A percentile compares a stretch with the other conserved stretches of the same genome.
Conservation (phyloP, 2,329 filamentous ascomycete genomes). For the Elsinoe ampelina region DNA sequence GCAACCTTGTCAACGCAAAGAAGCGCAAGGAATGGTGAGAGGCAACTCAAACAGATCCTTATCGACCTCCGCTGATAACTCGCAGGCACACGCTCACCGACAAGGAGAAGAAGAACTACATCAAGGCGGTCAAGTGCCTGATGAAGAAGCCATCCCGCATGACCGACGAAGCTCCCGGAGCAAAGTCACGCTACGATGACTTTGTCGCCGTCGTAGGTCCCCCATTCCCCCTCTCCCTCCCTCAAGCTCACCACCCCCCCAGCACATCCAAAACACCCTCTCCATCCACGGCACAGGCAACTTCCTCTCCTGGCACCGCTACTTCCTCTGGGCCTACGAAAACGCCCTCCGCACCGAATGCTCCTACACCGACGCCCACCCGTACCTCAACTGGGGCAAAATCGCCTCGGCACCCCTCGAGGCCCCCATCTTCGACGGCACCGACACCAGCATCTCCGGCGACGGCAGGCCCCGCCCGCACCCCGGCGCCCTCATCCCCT, state of each 20-base stretch:
- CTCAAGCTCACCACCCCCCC: not conserved
- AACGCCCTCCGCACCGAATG: constrained; percentile 34
- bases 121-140: constrained; percentile 26
- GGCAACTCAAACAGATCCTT: not conserved
- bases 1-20: not conserved
- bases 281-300: constrained; percentile 21
- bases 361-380: constrained; percentile 34
- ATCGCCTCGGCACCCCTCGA: constrained; percentile 35
- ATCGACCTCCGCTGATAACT: too few species aligned
- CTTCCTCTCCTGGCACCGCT: constrained; percentile 31
- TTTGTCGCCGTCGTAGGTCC: constrained; percentile 19
- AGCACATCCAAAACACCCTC: constrained; percentile 22
- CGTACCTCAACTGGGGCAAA: constrained; percentile 46
- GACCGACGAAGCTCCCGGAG: constrained; percentile 19
- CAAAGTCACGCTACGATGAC: constrained; percentile 24
- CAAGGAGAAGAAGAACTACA: constrained; percentile 23
- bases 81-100: constrained; percentile 18
- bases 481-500: constrained; percentile 31
- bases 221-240: not conserved
- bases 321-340: constrained; percentile 35
- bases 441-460: constrained; percentile 34
- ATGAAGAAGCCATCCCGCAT: constrained; percentile 20
- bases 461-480: constrained; percentile 25
- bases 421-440: constrained; percentile 49
- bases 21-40: not conserved